Conservation (phyloP, 2,329 filamentous ascomycete species). For the Graphilbum fragrans region DNA sequence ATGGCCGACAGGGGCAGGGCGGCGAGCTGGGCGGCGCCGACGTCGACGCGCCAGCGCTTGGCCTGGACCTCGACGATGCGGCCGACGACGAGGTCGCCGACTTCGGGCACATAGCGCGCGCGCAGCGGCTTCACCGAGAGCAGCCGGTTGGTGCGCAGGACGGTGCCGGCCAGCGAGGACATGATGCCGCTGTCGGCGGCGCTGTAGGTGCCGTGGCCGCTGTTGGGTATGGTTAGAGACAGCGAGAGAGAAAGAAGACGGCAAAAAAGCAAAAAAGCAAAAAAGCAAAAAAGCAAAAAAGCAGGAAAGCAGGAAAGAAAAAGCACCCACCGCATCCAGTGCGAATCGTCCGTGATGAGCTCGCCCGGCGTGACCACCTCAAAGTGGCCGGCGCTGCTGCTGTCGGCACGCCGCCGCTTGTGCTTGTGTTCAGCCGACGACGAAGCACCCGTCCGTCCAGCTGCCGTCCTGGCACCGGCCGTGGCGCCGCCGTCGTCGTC, state of each 20-base stretch:
- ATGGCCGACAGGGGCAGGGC: conserved; percentile 78
- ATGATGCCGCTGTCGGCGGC: conserved; percentile 56
- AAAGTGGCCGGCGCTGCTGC: conserved; percentile 18
- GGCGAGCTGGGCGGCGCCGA: conserved; percentile 77
- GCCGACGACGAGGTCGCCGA: conserved; percentile 89
- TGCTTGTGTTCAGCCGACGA: not conserved
- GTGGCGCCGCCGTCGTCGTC: conserved; percentile 31
- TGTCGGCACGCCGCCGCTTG: not conserved
- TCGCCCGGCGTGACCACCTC: conserved; percentile 81
- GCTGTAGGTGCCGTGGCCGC: conserved; percentile 82
- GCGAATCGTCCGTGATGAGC: conserved; percentile 76
- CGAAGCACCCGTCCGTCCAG: conserved; percentile 24
- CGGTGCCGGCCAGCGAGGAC: conserved; percentile 79
- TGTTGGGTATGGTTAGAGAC: not conserved
- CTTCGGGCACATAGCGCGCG: conserved; percentile 88
- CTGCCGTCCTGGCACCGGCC: conserved; percentile 25
- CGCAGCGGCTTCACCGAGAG: conserved; percentile 83
- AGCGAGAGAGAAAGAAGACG: not conserved
- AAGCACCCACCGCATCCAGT: conserved; percentile 71
- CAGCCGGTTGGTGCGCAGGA: conserved; percentile 92
- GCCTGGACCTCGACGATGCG: conserved; percentile 92
- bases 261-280: not conserved
- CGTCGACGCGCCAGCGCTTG: conserved; percentile 87
- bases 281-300: not conserved
- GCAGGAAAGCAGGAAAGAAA: too few species aligned